Conservation (phyloP, 1,139 yeast species). For the Cylindricascospora bacillispora region DNA sequence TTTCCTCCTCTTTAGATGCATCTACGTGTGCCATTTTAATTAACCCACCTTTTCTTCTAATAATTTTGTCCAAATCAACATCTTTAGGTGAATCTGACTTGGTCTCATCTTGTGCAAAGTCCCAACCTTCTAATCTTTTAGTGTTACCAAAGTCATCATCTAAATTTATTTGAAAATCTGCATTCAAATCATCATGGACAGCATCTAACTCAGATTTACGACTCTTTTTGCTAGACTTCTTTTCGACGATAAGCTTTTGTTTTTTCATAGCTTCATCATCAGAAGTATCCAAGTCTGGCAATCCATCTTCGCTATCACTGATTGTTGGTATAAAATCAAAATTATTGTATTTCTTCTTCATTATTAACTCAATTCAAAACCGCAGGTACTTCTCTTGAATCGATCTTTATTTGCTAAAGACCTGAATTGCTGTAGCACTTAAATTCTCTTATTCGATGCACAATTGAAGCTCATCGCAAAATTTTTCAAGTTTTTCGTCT, state of each 20-base stretch:
- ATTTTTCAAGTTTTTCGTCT: too few species aligned
- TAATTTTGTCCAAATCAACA: conserved; percentile 79
- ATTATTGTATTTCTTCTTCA: conserved; percentile 8
- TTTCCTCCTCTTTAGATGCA: conserved; percentile 28
- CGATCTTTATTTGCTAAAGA: too few species aligned
- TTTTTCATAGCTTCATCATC: conserved; percentile 31
- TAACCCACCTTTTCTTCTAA: conserved; percentile 69
- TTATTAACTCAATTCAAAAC: too few species aligned
- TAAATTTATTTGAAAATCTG: conserved; percentile 54
- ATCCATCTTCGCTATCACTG: conserved; percentile 53
- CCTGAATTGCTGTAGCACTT: too few species aligned
- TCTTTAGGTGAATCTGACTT: conserved; percentile 29
- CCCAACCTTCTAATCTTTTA: conserved; percentile 65
- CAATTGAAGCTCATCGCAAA: too few species aligned
- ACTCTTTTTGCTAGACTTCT: conserved; percentile 24
- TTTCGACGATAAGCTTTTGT: too few species aligned
- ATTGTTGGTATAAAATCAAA: conserved; percentile 56
- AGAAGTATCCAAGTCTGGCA: conserved; percentile 46
- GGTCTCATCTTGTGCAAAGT: conserved; percentile 46
- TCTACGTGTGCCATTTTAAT: conserved; percentile 40
- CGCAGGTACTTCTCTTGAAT: too few species aligned
- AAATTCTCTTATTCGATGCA: too few species aligned
- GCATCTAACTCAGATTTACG: conserved; percentile 28
- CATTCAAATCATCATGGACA: conserved; percentile 46
- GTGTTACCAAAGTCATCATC: conserved; percentile 36